Base-by-base conservation (phyloP, 2,329 filamentous ascomycete genomes). In the Orbilia oligospora region DNA sequence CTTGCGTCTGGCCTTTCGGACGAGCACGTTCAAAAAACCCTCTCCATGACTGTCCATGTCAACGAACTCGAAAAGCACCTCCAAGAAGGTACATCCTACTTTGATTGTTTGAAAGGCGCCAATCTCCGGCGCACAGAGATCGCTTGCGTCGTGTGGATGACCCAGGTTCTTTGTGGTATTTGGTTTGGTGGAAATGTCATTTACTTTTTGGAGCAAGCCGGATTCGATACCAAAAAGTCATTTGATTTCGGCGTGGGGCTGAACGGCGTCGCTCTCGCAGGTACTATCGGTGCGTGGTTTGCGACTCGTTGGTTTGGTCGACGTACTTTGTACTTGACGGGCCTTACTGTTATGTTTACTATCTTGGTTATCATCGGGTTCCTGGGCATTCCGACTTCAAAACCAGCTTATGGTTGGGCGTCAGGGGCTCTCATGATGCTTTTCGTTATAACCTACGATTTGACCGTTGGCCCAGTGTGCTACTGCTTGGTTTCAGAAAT, bases 31-130 rank as follows among this genome's bases (percentile, higher is more conserved):
- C 92, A 97, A 80, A 92, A 97, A 85, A 96, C 92, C 0, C 87
- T 97, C 63, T 91, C 92, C 82, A 97, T 97, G 93, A 97, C 97
- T 91, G 89, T 93, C 0, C 93, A 97, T 83, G 97, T 93, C 0
- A 94, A 92, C 0, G 91, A 91, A 0, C 86, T 97, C 12, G 94
- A 97, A 84, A 88, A 92, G 83, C 87, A 90, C 84, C 91, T 93
- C 66, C 94, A 92, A 3, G 85, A 86, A 5, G 93, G 93, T 30
- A 89, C 92, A 5, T 90, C 87, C 65, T 97, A 96, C 84, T 84
- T 89, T 81, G 93, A 97, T 84, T 97, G 93, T 85, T 97, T 97
- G 88, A 85, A 90, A 88, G 83, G 93, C 10, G 88, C 89, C 12
- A 91, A 97, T 83, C 86, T 91, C 58, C 91, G 93, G 71, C 89